Percentiles rank a stretch among this genome's conserved stretches.
These are phyloP conservation scores for Cordyceps cateniannulata DNA, from an alignment of 2,329 filamentous ascomycete genomes.

Conservation along the genomic window DNA sequence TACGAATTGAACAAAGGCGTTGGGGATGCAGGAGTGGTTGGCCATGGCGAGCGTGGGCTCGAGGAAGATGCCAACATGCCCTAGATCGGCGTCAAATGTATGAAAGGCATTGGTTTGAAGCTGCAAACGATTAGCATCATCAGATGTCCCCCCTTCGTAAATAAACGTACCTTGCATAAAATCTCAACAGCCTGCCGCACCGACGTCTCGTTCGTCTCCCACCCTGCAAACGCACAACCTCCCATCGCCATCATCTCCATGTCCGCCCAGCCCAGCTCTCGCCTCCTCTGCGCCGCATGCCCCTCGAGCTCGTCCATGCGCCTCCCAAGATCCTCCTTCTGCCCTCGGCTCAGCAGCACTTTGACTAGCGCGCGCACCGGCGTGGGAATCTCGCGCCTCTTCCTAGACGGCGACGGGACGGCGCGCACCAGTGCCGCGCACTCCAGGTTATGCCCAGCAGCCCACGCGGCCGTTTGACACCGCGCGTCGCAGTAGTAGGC, in stretches of 20 bases:
- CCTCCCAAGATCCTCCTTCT: constrained; percentile 24
- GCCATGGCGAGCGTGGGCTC: constrained; percentile 51
- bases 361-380: constrained; percentile 48
- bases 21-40: constrained; percentile 58
- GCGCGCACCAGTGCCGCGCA: constrained; percentile 39
- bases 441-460: constrained; percentile 45
- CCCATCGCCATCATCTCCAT: constrained; percentile 42
- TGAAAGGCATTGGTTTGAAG: constrained; percentile 58
- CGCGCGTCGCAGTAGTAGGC: constrained; percentile 46
- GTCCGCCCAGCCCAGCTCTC: constrained; percentile 35
- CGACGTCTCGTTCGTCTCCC: constrained; percentile 28
- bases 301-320: constrained; percentile 38
- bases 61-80: constrained; percentile 48
- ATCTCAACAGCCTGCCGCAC: constrained; percentile 38
- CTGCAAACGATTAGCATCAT: constrained; percentile 25
- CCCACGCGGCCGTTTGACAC: constrained; percentile 53
- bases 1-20: constrained; percentile 50
- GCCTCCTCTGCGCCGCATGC: constrained; percentile 36
- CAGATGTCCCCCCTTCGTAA: not conserved
- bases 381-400: constrained; percentile 39
- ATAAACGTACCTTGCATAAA: constrained; percentile 44
- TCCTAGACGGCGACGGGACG: constrained; percentile 15
- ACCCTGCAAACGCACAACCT: constrained; percentile 35
- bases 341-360: constrained; percentile 32
- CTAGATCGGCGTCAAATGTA: constrained; percentile 45